Percentiles rank a stretch among this genome's conserved stretches.
These are phyloP conservation scores for Fusarium nodosum DNA, from an alignment of 2,329 filamentous ascomycete species.

Conservation along the genomic window DNA sequence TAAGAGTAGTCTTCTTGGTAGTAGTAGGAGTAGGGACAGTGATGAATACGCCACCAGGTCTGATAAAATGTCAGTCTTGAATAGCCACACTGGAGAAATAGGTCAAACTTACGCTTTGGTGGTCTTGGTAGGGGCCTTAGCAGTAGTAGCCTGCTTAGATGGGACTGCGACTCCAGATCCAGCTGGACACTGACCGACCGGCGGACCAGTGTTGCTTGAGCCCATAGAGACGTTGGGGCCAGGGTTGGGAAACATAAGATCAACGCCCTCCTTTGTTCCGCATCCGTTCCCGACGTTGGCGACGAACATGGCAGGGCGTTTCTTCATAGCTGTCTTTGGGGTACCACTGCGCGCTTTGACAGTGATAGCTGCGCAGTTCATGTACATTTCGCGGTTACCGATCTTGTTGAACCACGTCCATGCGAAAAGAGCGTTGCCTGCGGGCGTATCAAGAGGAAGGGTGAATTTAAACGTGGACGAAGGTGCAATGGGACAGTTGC, in stretches of 20 bases:
- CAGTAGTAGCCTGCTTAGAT: conserved; percentile 17
- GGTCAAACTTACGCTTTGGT: conserved; percentile 23
- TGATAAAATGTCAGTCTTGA: conserved; percentile 2
- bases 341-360: conserved; percentile 60
- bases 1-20: conserved; percentile 34
- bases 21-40: conserved; percentile 12
- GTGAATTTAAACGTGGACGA: conserved; percentile 72
- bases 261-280: conserved; percentile 60
- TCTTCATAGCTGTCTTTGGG: conserved; percentile 57
- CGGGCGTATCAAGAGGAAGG: conserved; percentile 63
- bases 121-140: conserved; percentile 20
- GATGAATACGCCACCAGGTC: conserved; percentile 30
- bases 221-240: conserved; percentile 54
- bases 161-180: conserved; percentile 41
- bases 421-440: conserved; percentile 73
- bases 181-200: conserved; percentile 38
- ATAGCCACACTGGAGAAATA: background rate
- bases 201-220: conserved; percentile 50
- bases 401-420: conserved; percentile 84
- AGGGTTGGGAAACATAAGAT: conserved; percentile 75
- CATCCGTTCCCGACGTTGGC: conserved; percentile 71
- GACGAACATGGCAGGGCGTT: conserved; percentile 76
- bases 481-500: conserved; percentile 62
- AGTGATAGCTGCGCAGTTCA: conserved; percentile 81
- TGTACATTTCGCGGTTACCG: conserved; percentile 87